phyloP scores from a whole-genome alignment of 352 stramenopile genomes.

The Phytopythium litorale region DNA sequence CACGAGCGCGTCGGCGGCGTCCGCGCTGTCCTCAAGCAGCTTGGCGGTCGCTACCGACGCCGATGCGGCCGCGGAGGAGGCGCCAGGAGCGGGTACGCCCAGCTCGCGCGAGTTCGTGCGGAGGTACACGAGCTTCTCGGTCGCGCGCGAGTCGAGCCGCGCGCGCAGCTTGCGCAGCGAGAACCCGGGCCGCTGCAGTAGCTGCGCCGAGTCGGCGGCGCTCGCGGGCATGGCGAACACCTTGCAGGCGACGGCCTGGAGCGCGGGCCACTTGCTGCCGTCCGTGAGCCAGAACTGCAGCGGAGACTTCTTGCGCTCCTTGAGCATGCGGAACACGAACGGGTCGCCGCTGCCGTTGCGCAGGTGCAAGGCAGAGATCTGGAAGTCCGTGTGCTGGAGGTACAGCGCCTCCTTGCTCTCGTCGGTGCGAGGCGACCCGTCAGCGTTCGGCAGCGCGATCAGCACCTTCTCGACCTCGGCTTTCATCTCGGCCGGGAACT shows the following conservation, averaged over 20 bases:
- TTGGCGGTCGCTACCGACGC: not conserved
- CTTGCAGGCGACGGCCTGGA: constrained; percentile 39
- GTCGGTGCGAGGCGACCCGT: constrained; percentile 16
- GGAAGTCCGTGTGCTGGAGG: constrained; percentile 45
- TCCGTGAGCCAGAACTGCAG: constrained; percentile 54
- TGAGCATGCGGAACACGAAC: constrained; percentile 36
- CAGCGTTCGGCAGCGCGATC: constrained; percentile 15
- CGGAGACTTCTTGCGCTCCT: constrained; percentile 44
- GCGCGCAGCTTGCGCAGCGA: constrained; percentile 11
- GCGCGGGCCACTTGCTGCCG: constrained; percentile 37
- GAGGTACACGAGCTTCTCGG: constrained; percentile 30
- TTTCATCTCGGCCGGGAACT: constrained; percentile 29
- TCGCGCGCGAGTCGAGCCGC: constrained; percentile 10
- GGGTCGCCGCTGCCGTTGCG: constrained; percentile 25
- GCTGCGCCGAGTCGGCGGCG: constrained; percentile 8
- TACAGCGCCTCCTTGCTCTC: constrained; percentile 35
- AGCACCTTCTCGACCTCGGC: constrained; percentile 28
- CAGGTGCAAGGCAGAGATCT: constrained; percentile 27
- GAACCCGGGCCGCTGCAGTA: constrained; percentile 7
- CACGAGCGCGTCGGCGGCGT: not conserved
- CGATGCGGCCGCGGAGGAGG: not conserved
- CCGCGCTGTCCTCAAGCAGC: constrained; percentile 4
- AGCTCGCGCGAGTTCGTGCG: constrained; percentile 26
- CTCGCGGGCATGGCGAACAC: constrained; percentile 34
- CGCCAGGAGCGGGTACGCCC: not conserved